Conservation (phyloP, 305 asterid species). For the Solanum hybrid region DNA sequence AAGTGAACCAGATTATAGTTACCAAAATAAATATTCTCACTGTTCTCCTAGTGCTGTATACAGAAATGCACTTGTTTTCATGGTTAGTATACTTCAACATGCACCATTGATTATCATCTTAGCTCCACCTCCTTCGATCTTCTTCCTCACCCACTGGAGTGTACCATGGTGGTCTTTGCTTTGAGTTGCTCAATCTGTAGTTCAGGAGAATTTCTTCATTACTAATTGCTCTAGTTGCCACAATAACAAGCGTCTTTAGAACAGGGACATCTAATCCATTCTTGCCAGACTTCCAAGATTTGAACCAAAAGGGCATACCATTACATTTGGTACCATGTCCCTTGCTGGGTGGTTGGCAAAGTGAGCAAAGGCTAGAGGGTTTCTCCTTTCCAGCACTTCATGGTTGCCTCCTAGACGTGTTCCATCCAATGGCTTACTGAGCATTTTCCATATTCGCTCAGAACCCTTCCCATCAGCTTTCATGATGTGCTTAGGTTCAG, state of each 20-base stretch:
- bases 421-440: slow-evolving; percentile 73
- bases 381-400: slow-evolving; percentile 66
- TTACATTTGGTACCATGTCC: slow-evolving; percentile 59
- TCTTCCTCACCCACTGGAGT: slow-evolving; percentile 84
- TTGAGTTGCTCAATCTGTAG: slow-evolving; percentile 84
- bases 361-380: slow-evolving; percentile 86
- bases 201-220: slow-evolving; percentile 76
- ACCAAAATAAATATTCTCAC: background rate
- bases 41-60: background rate
- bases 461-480: slow-evolving; percentile 40
- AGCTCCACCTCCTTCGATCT: slow-evolving; percentile 91
- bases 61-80: background rate
- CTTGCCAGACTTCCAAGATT: slow-evolving; percentile 38
- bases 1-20: background rate
- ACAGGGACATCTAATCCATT: slow-evolving; percentile 27
- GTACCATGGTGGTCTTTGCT: slow-evolving; percentile 79
- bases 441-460: slow-evolving; percentile 73
- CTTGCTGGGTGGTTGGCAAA: slow-evolving; percentile 82
- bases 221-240: slow-evolving; percentile 51
- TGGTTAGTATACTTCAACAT: background rate
- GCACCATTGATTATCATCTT: background rate
- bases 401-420: slow-evolving; percentile 28
- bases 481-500: slow-evolving; percentile 9
- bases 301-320: slow-evolving; percentile 57
- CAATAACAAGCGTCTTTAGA: slow-evolving; percentile 62